Evolutionary conservation across 495 filamentous ascomycete species (phyloP), one percentile per base, ranked within the genome.

Genomic region (Neurospora terricola): DNA sequence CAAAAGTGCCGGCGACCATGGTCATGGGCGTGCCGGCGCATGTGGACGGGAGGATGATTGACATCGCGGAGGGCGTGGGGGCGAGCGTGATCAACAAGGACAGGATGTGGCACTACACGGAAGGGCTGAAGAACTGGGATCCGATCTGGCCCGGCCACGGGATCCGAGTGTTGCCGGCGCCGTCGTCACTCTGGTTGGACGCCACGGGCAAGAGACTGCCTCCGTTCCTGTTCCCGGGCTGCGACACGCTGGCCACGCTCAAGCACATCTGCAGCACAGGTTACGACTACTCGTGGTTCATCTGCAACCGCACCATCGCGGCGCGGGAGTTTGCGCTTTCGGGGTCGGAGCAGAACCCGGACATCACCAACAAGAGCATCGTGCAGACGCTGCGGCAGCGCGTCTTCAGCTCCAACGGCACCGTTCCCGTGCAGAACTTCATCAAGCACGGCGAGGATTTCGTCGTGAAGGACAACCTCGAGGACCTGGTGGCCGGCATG

Each of bases 21-120:
- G 86, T 87, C 39, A 75, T 86, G 21, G 86, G 86, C 16, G 85
- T 87, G 40, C 86, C 86, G 0, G 83, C 83, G 11, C 84, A 87
- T 66, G 86, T 87, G 14, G 86, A 87, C 72, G 86, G 86, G 12
- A 80, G 86, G 62, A 86, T 86, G 84, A 81, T 87, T 27, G 85
- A 80, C 66, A 87, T 87, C 18, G 75, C 86, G 14, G 82, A 86
- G 74, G 36, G 70, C 0, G 81, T 79, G 1, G 86, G 86, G 11
- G 86, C 84, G 3, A 76, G 82, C 54, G 71, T 86, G 71, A 78
- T 87, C 80, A 87, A 87, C 75, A 78, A 81, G 48, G 85, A 87
- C 70, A 73, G 86, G 6, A 87, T 87, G 85, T 87, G 86, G 86
- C 85, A 87, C 73, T 87, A 87, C 74, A 87, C 85, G 11, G 86